Base-by-base conservation (phyloP, 2,329 filamentous ascomycete genomes). In the Penicillium sclerotigenum region DNA sequence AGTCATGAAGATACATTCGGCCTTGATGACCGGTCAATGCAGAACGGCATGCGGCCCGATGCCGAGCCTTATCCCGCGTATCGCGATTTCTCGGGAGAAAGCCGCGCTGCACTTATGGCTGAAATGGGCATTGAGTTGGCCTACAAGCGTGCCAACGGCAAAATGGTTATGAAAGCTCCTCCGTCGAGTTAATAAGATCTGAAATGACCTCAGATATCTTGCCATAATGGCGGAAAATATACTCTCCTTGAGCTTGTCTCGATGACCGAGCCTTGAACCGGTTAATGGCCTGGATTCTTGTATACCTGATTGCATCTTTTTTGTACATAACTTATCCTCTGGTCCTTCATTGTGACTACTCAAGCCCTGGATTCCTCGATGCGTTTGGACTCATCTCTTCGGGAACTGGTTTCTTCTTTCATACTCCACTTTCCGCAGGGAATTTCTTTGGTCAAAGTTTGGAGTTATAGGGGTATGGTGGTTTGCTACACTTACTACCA, bases 21-120 rank as follows among this genome's bases (percentile, higher is more conserved):
- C 48, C 67, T 67, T 56, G 76, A 73, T 42, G 68, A 72, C 4
- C 69, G 73, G 40, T 65, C 75, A 1, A 70, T 79, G 28, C 67
- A 73, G 58, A 77, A 80, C 58, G 76, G 77, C 49, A 73, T 73
- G 71, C 74, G 77, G 28, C 77, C 77, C 8, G 71, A 73, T 51
- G 52, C 62, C 33, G 64, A 73, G 26, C 34, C 54, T 40, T 60
- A 68, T 62, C 53, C 64, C n/a, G 40, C 53, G 10, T 61, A 63
- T 40, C 69, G 67, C 13, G 64, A 70, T 36, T 62, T 62, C 42
- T 65, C 69, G 3, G 65, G 65, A 10, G 65, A 66, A 29, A 63
- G 62, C 24, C 62, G 65, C 20, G 58, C 59, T 20, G 58, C 64
- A 9, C 57, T 65, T n/a, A 65, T 66, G 58, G 61, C 56, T 33